A percentile compares a stretch with the other conserved stretches of the same genome.
phyloP scores from a whole-genome alignment of 1,139 yeast species.

The Sugiyamaella paludigena region DNA sequence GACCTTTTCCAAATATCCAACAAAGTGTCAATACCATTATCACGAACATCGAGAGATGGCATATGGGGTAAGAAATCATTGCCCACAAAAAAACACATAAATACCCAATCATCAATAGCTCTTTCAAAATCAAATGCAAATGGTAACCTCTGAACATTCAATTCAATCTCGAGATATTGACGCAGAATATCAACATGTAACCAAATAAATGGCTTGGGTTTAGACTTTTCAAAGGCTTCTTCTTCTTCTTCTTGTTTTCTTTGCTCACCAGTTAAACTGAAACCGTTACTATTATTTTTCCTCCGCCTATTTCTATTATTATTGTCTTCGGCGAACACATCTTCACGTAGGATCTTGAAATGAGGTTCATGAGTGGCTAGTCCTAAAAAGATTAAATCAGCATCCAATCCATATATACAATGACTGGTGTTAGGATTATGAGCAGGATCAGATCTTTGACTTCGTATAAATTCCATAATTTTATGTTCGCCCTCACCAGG shows the following conservation, averaged over 20 bases:
- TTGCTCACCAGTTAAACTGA: slow-evolving; percentile 33
- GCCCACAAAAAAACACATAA: slow-evolving; percentile 98
- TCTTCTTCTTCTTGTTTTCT: slow-evolving; percentile 53
- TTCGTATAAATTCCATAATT: slow-evolving; percentile 90
- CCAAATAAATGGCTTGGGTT: slow-evolving; percentile 90
- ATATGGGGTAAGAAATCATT: slow-evolving; percentile 97
- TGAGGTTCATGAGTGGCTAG: slow-evolving; percentile 97
- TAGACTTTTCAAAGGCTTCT: slow-evolving; percentile 52
- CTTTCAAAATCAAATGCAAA: slow-evolving; percentile 86
- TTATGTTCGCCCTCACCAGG: slow-evolving; percentile 99
- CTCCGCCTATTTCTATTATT: slow-evolving; percentile 48
- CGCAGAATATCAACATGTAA: slow-evolving; percentile 82
- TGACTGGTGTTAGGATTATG: slow-evolving; percentile 88
- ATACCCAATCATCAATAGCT: slow-evolving; percentile 98
- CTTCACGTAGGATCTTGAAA: slow-evolving; percentile 90
- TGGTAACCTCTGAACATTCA: slow-evolving; percentile 61
- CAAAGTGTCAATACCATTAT: slow-evolving; percentile 82
- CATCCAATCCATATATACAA: slow-evolving; percentile 96
- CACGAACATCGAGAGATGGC: slow-evolving; percentile 92
- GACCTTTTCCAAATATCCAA: slow-evolving; percentile 79
- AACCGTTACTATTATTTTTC: slow-evolving; percentile 16
- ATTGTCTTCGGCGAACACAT: slow-evolving; percentile 78
- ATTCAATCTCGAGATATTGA: slow-evolving; percentile 83
- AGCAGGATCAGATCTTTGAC: slow-evolving; percentile 68
- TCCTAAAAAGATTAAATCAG: slow-evolving; percentile 96